Percentiles rank a stretch among this genome's conserved stretches.
Evolutionary conservation across 2,329 filamentous ascomycete genomes (phyloP).

Genomic region (Coniochaeta hoffmannii): DNA sequence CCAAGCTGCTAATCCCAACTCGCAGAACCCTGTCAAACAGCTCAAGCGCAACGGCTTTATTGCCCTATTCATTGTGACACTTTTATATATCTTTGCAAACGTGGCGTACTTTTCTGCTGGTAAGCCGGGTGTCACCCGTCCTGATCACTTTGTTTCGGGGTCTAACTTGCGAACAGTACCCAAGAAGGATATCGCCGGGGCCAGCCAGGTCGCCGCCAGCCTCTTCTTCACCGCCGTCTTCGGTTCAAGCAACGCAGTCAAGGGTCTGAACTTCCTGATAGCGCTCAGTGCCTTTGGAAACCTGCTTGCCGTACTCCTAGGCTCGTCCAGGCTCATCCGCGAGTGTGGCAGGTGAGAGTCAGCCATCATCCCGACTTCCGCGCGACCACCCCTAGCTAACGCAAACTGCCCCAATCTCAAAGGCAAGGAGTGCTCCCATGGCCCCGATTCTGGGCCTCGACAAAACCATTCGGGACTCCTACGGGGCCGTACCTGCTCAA

Average conservation of each 20-base stretch:
- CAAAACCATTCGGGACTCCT: slow-evolving; percentile 55
- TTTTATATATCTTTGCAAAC: slow-evolving; percentile 51
- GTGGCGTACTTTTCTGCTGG: slow-evolving; percentile 52
- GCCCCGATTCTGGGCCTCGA: slow-evolving; percentile 52
- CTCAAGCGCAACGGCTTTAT: slow-evolving; percentile 41
- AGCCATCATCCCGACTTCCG: too few relatives aligned
- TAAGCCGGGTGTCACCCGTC: slow-evolving; percentile 5
- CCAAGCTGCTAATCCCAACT: neutral
- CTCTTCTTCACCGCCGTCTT: slow-evolving; percentile 54
- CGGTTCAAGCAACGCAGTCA: slow-evolving; percentile 36
- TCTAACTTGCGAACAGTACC: slow-evolving; percentile 26
- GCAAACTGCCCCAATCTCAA: neutral
- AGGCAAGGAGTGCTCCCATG: slow-evolving; percentile 55
- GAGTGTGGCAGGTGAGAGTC: slow-evolving; percentile 50
- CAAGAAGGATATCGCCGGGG: slow-evolving; percentile 41
- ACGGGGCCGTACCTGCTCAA: slow-evolving; percentile 50
- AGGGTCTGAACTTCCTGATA: slow-evolving; percentile 49
- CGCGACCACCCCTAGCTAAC: too few relatives aligned
- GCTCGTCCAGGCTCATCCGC: slow-evolving; percentile 47
- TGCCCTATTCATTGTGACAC: slow-evolving; percentile 40
- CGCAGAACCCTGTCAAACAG: slow-evolving; percentile 45
- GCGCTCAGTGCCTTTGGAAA: slow-evolving; percentile 52
- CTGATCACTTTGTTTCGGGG: neutral
- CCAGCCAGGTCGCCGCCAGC: slow-evolving; percentile 44
- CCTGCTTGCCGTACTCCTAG: slow-evolving; percentile 45